Evolutionary conservation across 2,329 filamentous ascomycete genomes (phyloP), one percentile per base, ranked within the genome.

Genomic region (Annulohypoxylon truncatum): DNA sequence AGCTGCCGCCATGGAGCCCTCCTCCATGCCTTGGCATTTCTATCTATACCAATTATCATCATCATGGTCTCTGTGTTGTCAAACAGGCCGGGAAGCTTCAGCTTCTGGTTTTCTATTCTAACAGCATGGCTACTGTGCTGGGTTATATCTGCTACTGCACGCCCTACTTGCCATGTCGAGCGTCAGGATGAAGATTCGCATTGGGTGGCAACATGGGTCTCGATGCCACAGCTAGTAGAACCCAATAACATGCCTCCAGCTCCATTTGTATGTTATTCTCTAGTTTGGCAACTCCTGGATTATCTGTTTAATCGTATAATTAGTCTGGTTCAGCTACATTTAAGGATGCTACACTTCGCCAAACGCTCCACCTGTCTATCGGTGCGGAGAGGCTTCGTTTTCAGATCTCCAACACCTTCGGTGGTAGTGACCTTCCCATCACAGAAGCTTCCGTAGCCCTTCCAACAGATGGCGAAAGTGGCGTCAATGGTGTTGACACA

Each of bases 201-300:
- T 68, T 90, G 88, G 89, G 84, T 89, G 4, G 83, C 86, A 66
- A 87, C 85, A 1, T 91, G 89, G 89, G 85, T 86, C 0, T 82
- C 87, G 2, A 90, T 90, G 88, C 88, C 88, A 0, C 88, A 91
- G 73, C 78, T 89, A 40, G 87, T 87, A 1, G 89, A 91, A 72
- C 83, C 82, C 8, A 80, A 78, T 48, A 91, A 91, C 68, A 80
- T 91, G 18, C 89, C 89, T 8, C 84, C 85, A 0, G 75, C 82
- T 2, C 86, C 87, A 42, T 91, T 88, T 72, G 86, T 86, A 80
- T 54, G 84, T 77, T 22, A 3, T 53, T 18, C 20, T 18, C 50
- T 40, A 28, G 13, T 28, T 5, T 12, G 6, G 35, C 15, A 40
- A 12, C 22, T 28, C 9, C 10, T 52, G 31, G 4, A 42, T 35